These are phyloP conservation scores for Echinosphaeria canescens DNA, from an alignment of 2,329 filamentous ascomycete species.

Conservation along the genomic window DNA sequence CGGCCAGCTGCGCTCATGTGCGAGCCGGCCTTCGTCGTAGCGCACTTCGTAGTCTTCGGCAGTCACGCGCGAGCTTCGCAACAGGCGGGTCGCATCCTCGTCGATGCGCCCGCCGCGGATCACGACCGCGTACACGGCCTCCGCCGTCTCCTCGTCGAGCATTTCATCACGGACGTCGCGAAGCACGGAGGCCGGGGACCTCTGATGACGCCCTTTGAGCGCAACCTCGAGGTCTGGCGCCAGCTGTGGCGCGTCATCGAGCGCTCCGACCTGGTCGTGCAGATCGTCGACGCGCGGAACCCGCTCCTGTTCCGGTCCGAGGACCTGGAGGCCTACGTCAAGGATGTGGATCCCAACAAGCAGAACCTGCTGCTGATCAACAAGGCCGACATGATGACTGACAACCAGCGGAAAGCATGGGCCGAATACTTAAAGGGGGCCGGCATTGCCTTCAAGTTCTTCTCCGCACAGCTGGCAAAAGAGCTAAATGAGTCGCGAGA, in stretches of 20 bases:
- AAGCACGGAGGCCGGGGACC: too few relatives aligned
- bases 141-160: too few relatives aligned
- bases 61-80: too few relatives aligned
- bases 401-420: slow-evolving; percentile 64
- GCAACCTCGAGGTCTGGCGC: slow-evolving; percentile 94
- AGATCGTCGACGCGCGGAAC: slow-evolving; percentile 95
- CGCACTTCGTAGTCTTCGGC: too few relatives aligned
- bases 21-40: too few relatives aligned
- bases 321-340: slow-evolving; percentile 84
- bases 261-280: slow-evolving; percentile 82
- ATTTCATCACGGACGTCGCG: too few relatives aligned
- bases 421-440: slow-evolving; percentile 65
- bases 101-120: too few relatives aligned
- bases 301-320: slow-evolving; percentile 86
- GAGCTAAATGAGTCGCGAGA: slow-evolving; percentile 52
- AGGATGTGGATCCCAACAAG: slow-evolving; percentile 74
- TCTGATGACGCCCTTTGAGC: slow-evolving; percentile 96
- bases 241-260: slow-evolving; percentile 98
- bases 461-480: slow-evolving; percentile 83
- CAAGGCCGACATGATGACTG: slow-evolving; percentile 98
- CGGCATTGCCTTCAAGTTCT: slow-evolving; percentile 82
- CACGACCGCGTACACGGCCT: too few relatives aligned
- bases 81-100: too few relatives aligned
- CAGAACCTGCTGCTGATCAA: slow-evolving; percentile 87
- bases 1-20: too few relatives aligned